Evolutionary conservation across 805 yeast species (phyloP), one percentile per base, ranked within the genome.

Genomic region (Torulaspora delbrueckii): DNA sequence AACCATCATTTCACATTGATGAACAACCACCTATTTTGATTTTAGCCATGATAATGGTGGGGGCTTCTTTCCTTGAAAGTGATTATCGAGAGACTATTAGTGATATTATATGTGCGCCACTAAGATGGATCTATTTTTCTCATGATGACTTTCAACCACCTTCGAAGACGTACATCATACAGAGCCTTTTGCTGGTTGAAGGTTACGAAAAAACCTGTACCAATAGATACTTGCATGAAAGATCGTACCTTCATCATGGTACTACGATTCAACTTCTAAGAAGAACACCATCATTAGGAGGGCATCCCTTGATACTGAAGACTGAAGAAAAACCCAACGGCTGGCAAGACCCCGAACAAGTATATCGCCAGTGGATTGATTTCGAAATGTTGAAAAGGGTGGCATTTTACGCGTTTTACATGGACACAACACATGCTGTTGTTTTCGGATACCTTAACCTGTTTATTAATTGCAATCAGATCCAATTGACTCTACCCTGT

Each of bases 241-340:
- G 96, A 39, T 85, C 87, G 0, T 91, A 84, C 63, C 68, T 88
- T 16, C 95, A 88, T 60, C 96, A 87, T 62, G 96, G 93, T 4
- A 84, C 95, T 0, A 81, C 90, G 0, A 81, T 86, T 33, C 96
- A 87, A 63, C 66, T 87, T 35, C 66, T 87, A 40, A 69, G 95
- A 53, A 71, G 96, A 54, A 79, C 87, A 0, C 87, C 95, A 1
- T 76, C 84, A 1, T 64, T 87, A 27, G 89, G 89, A 10, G 89
- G 89, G 0, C 78, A 83, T 46, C 86, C 88, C 0, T 43, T 67
- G 46, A 46, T 66, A 24, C 51, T 62, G 53, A 53, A 66, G 43
- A 54, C 57, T 4, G 63, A 58, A 19, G 60, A 61, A 35, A 42
- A 45, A n/a, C 45, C 45, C 10, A 51, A 43, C 13, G 60, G 55